phyloP scores from a whole-genome alignment of 2,329 filamentous ascomycete genomes.

The Talaromyces atroroseus region DNA sequence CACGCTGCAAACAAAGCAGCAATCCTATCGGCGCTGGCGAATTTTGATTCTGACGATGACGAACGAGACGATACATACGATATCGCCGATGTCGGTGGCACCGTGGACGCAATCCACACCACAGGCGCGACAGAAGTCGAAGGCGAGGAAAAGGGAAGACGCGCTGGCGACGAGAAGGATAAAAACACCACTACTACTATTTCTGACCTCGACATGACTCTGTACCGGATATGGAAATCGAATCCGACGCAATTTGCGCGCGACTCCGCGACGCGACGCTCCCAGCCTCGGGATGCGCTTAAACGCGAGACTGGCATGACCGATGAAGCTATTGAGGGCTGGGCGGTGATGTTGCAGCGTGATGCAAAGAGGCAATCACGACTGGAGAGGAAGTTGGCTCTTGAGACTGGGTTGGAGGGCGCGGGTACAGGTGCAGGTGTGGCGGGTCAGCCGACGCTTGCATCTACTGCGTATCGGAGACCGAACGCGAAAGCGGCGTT shows the following conservation, averaged over 20 bases:
- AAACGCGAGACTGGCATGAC: constrained; percentile 79
- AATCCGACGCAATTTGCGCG: constrained; percentile 63
- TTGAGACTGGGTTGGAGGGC: constrained; percentile 52
- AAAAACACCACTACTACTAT: constrained; percentile 19
- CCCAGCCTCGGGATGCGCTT: constrained; percentile 57
- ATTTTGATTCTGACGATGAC: constrained; percentile 91
- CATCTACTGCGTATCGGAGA: constrained; percentile 59
- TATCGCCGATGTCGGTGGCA: constrained; percentile 81
- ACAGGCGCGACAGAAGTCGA: constrained; percentile 40
- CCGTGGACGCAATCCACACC: constrained; percentile 59
- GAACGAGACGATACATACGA: constrained; percentile 98
- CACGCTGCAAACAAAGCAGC: constrained; percentile 70
- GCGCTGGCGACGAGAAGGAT: constrained; percentile 5
- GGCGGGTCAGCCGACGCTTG: constrained; percentile 57
- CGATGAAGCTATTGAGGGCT: constrained; percentile 90
- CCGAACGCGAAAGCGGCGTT: constrained; percentile 38
- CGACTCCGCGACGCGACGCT: constrained; percentile 63
- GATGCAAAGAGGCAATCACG: constrained; percentile 63
- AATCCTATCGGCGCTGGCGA: constrained; percentile 79
- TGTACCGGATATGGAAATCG: constrained; percentile 68
- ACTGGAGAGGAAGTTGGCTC: constrained; percentile 65
- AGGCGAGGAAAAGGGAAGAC: constrained; percentile 48
- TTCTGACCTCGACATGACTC: constrained; percentile 57
- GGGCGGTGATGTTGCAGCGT: constrained; percentile 77
- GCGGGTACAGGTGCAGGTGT: constrained; percentile 16